A percentile compares a stretch with the other conserved stretches of the same genome.
These are phyloP conservation scores for Stephanodiscus triporus DNA, from an alignment of 108 stramenopile species.

Conservation along the genomic window DNA sequence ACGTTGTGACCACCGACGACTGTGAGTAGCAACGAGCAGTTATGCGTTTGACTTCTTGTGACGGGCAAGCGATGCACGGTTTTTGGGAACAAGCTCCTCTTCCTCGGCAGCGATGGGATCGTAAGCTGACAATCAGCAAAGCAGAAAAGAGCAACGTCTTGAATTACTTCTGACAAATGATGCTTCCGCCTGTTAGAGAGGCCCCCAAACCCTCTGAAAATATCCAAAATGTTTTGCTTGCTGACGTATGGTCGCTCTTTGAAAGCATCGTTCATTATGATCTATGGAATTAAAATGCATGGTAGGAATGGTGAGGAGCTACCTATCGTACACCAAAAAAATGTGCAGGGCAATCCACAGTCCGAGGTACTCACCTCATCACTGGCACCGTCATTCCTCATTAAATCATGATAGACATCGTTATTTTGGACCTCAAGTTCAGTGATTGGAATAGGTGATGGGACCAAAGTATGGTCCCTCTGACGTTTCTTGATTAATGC, in stretches of 20 bases:
- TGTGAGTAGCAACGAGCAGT: constrained; percentile 31
- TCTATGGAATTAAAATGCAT: not conserved
- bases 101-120: not conserved
- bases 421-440: constrained; percentile 10
- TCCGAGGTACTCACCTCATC: constrained; percentile 30
- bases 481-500: constrained; percentile 30
- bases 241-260: constrained; percentile 31
- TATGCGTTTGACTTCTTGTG: constrained; percentile 6
- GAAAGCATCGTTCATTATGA: constrained; percentile 21
- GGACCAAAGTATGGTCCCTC: constrained; percentile 1
- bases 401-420: constrained; percentile 11
- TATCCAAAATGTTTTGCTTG: constrained; percentile 15
- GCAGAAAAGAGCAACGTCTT: constrained; percentile 34
- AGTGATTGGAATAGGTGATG: constrained; percentile 34
- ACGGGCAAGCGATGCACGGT: constrained; percentile 4
- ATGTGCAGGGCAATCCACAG: not conserved
- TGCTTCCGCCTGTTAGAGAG: constrained; percentile 1
- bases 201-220: constrained; percentile 27
- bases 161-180: constrained; percentile 40
- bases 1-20: constrained; percentile 37
- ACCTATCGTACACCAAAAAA: not conserved
- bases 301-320: not conserved
- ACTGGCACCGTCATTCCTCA: constrained; percentile 7
- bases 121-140: not conserved
- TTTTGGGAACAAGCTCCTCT: constrained; percentile 30